Percentiles rank a stretch among this genome's conserved stretches.
phyloP scores from a whole-genome alignment of 1,284 basidiomycete genomes.

The Schizophyllum commune region DNA sequence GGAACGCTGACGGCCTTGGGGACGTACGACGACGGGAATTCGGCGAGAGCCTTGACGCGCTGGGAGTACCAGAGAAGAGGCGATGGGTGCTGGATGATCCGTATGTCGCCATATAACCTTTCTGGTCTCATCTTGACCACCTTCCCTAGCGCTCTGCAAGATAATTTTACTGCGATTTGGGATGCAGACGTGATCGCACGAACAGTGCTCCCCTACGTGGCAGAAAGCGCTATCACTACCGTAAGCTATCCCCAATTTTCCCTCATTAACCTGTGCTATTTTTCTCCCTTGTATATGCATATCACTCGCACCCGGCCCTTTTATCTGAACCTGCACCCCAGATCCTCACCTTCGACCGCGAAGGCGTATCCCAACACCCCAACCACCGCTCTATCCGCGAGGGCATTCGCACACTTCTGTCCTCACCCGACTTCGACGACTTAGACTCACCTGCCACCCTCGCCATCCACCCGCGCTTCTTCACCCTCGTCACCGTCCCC shows the following conservation, averaged over 20 bases:
- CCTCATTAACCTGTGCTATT: slow-evolving; percentile 1
- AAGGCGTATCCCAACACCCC: slow-evolving; percentile 80
- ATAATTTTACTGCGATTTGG: slow-evolving; percentile 73
- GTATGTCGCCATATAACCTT: slow-evolving; percentile 36
- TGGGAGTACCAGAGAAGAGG: slow-evolving; percentile 56
- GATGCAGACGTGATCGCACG: slow-evolving; percentile 50
- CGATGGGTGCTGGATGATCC: slow-evolving; percentile 65
- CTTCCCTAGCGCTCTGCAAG: slow-evolving; percentile 57
- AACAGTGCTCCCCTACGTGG: slow-evolving; percentile 54
- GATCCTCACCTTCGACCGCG: slow-evolving; percentile 87
- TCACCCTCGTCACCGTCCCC: slow-evolving; percentile 54
- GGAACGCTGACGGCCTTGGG: slow-evolving; percentile 83
- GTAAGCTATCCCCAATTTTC: slow-evolving; percentile 33
- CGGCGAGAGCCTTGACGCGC: slow-evolving; percentile 52
- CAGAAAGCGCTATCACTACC: slow-evolving; percentile 51
- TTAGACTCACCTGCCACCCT: neutral
- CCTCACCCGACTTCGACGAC: slow-evolving; percentile 16
- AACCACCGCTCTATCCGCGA: slow-evolving; percentile 80
- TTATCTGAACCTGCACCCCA: too few species aligned
- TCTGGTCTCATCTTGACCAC: neutral
- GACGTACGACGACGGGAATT: slow-evolving; percentile 59
- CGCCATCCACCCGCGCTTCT: slow-evolving; percentile 30
- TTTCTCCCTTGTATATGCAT: too few species aligned
- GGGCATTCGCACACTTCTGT: slow-evolving; percentile 41
- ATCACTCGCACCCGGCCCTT: neutral